These are phyloP conservation scores for Blastocystis sp. DNA, from an alignment of 352 stramenopile species.

Conservation along the genomic window DNA sequence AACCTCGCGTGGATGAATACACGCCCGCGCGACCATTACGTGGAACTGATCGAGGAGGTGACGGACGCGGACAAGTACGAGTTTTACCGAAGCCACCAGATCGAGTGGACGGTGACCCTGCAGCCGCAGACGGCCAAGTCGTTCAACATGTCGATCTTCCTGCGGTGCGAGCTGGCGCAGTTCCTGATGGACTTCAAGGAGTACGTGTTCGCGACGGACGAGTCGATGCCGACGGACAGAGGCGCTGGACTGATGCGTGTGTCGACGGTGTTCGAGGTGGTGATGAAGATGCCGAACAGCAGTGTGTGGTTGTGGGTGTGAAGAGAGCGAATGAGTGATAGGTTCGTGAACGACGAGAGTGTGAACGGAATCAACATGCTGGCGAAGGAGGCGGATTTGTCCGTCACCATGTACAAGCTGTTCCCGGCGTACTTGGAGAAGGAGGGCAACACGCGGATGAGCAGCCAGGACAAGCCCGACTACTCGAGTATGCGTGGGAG, in stretches of 20 bases:
- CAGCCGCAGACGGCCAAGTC: neutral
- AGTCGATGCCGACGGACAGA: neutral
- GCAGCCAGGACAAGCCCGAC: slow-evolving; percentile 20
- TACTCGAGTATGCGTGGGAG: slow-evolving; percentile 17
- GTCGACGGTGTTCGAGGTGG: slow-evolving; percentile 45
- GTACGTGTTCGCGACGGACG: neutral
- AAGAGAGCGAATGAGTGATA: neutral
- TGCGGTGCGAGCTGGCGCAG: slow-evolving; percentile 15
- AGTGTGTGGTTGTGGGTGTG: slow-evolving; percentile 30
- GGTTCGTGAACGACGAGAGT: slow-evolving; percentile 61
- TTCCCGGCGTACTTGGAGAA: slow-evolving; percentile 51
- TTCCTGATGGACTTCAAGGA: slow-evolving; percentile 56
- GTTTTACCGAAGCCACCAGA: slow-evolving; percentile 36
- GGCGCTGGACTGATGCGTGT: slow-evolving; percentile 22
- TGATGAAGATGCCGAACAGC: slow-evolving; percentile 24
- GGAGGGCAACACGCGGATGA: slow-evolving; percentile 14
- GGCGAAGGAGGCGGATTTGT: slow-evolving; percentile 9
- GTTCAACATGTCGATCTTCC: slow-evolving; percentile 48
- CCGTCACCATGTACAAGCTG: slow-evolving; percentile 57
- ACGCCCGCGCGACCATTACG: slow-evolving; percentile 51
- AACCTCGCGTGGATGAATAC: slow-evolving; percentile 23
- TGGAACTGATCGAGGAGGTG: slow-evolving; percentile 34
- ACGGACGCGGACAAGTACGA: slow-evolving; percentile 63
- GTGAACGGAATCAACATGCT: slow-evolving; percentile 54
- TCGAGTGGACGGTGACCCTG: slow-evolving; percentile 55